Base-by-base conservation (phyloP, 2,329 filamentous ascomycete genomes). In the Aspergillus sp. region DNA sequence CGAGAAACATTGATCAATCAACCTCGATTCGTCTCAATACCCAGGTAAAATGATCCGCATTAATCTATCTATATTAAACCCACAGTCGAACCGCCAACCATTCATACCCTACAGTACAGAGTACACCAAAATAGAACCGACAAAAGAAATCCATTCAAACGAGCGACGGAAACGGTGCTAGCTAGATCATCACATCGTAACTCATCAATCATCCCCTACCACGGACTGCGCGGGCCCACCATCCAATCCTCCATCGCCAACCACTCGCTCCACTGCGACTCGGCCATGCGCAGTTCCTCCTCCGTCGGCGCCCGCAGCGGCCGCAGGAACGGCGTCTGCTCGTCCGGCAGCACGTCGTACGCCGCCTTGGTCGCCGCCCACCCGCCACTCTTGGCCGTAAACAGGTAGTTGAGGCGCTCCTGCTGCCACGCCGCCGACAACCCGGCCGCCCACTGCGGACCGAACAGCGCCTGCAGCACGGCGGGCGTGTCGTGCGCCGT, bases 171-270 rank as follows among this genome's bases (percentile, higher is more conserved):
- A n/a, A n/a, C n/a, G n/a, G n/a, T n/a, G n/a, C n/a, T n/a, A n/a
- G n/a, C n/a, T 47, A 46, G 56, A 57, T 50, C 46, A 54, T 58
- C 23, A 56, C 43, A 46, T 66, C 61, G 58, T 65, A 50, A 59
- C 58, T 58, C n/a, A n/a, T n/a, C n/a, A n/a, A n/a, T 54, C 63
- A 62, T 67, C 38, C 25, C 57, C 47, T 53, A 68, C 64, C 66
- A 73, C 45, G 70, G 70, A 64, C 67, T 71, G 16, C 89, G 78
- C 1, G 89, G 86, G 5, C 92, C 92, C 16, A 97, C 78, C 91
- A 96, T 96, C 93, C 93, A 97, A 72, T 97, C 93, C 71, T 96
- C 91, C 90, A 97, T 95, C 6, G 90, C 89, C 34, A 97, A 75
- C 93, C 93, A 97, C 66, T 93, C 87, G 68, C 91, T 95, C 94